Evolutionary conservation across 139 green algal species (phyloP), one percentile per base, ranked within the genome.

Genomic region (Chlorella sp.): DNA sequence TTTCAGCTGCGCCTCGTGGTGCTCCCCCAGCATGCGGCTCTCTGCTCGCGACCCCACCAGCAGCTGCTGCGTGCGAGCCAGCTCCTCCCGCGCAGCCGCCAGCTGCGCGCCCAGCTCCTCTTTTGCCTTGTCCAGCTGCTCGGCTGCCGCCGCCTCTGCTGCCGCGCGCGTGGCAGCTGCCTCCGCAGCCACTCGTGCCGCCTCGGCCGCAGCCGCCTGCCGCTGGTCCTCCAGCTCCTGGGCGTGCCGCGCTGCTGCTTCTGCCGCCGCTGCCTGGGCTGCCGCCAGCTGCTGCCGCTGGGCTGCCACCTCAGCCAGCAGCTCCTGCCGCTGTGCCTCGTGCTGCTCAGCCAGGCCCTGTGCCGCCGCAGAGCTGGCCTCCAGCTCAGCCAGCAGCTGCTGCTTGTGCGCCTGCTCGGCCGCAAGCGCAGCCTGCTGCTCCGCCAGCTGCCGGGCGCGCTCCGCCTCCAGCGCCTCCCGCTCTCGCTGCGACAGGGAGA

Each of bases 1-100:
- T 18, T 69, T 47, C 25, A 72, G 32, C 47, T 70, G 64, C 74
- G 84, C 74, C 74, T 87, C 83, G n/a, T 87, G 55, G 83, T 88
- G 67, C 44, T 81, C 39, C 47, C 34, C 80, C 38, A 90, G 87
- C 32, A 76, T 74, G 23, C 51, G 79, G 6, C 28, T 47, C 28
- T 88, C 64, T 62, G 60, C 70, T 23, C 80, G 70, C 30, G 79
- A 78, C 15, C 73, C 83, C 6, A 75, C 55, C 25, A 81, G 36
- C 71, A 82, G 78, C 84, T 85, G 56, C 79, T 86, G 76, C 23
- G 73, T 78, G 38, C 73, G 63, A 7, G 38, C 47, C 65, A 87
- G 65, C 74, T 79, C 56, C 67, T 86, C 55, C 38, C 67, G 36
- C 12, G 32, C 56, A 23, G 34, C 81, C 20, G 81, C 78, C 11